Base-by-base conservation (phyloP, 352 stramenopile species). In the Stramenopiles sp. region DNA sequence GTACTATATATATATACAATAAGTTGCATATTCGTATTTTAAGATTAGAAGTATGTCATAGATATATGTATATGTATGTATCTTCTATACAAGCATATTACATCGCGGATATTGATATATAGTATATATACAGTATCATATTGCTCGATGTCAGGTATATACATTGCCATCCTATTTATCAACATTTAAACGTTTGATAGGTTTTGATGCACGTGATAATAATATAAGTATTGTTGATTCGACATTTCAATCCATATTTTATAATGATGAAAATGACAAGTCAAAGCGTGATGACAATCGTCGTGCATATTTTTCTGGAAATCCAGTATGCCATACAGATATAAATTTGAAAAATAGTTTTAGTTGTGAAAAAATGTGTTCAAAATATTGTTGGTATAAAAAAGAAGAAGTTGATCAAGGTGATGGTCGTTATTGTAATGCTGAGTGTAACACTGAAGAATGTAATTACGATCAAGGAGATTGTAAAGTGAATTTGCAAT, bases 321-420 rank as follows among this genome's bases (percentile, higher is more conserved):
- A 55, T 55, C 39, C 39, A 55, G 39, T 55, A 55, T 55, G 39
- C 14, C 39, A 14, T 55, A 55, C 39, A 55, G 39, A 55, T 55
- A 55, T 14, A 55, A 55, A 55, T 55, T 55, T 55, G 39, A 55
- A 55, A 55, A 55, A 55, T 14, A 55, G 39, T 55, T 4, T 4
- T 55, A 55, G 39, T 55, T 55, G 39, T 14, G 14, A 78, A 78
- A 14, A 78, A 78, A 78, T 78, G 71, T 78, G 71, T 78, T 78
- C 71, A 78, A 78, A 14, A 4, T 78, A 78, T 78, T 78, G 71
- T 78, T 14, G 22, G 71, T 78, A 78, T 78, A 78, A 78, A 78
- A 14, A 78, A 78, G 22, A 78, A 78, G 71, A 78, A 78, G 22
- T 14, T 14, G 71, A 78, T 78, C 4, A 78, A 78, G 14, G 31